Evolutionary conservation across 2,329 filamentous ascomycete genomes (phyloP), one percentile per base, ranked within the genome.

Genomic region (Pestalotiopsis fici): DNA sequence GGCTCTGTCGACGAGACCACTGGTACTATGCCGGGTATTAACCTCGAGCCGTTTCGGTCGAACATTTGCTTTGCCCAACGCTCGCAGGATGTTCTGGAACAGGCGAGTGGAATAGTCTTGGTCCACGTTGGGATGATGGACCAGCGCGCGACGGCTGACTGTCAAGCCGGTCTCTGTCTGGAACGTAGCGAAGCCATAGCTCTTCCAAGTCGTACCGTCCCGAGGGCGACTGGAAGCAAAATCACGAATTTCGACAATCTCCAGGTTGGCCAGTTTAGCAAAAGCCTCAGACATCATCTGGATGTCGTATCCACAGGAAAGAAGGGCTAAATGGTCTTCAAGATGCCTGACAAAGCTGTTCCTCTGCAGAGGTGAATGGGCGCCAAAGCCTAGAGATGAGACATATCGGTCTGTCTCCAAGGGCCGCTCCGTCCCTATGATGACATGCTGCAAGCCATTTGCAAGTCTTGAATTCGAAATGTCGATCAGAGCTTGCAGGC

Each of bases 251-350:
- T 87, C 86, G 15, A 92, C 75, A 0, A 83, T 86, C 35, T 85
- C 77, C 4, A 91, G 82, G 65, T 87, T 87, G 0, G 76, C 73
- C 3, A 92, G 80, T 39, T 86, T 83, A 11, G 75, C 72, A 64
- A 92, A 86, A 2, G 88, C 89, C 37, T 87, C 81, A 0, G 81
- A 78, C 18, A 92, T 82, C 82, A 91, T 82, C 6, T 85, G 80
- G 1, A 81, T 75, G 27, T 87, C 85, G 1, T 79, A 74, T 0
- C 88, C 87, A 0, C 81, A 83, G 4, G 72, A 71, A 37, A 81
- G 67, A 23, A 87, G 70, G 7, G 67, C 65, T n/a, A 54, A 23
- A 59, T 82, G 78, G 37, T 50, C 70, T 72, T 64, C 69, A 37
- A 54, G 71, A 54, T 72, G 69, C 59, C 82, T 78, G 28, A 27